Evolutionary conservation across 116 monocot species (phyloP), one percentile per base, ranked within the genome.

Genomic region (Zostera marina): DNA sequence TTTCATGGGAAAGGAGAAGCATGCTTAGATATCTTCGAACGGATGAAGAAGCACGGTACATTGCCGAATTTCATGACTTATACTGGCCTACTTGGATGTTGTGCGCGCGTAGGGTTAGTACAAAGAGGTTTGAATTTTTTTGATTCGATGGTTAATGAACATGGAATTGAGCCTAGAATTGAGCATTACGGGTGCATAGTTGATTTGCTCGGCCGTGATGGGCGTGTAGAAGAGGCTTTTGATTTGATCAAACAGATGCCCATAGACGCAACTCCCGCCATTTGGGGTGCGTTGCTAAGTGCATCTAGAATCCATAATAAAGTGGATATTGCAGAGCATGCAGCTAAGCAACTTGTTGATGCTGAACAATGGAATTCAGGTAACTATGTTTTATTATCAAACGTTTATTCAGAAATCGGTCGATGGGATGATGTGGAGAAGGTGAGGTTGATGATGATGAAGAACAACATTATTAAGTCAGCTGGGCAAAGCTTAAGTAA

Each of bases 111-210:
- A 2, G 81, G 73, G 7, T 15, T 73, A 59, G 70, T 70, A 1
- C 66, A 70, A 3, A 58, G 11, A 48, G 81, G 81, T 0, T 47
- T 59, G 11, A 60, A 61, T 9, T 47, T 70, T 26, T 81, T 81
- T 47, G 15, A 51, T 4, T 51, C 41, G 7, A 81, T 81, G 76
- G 24, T 22, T 6, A 44, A 14, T 8, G 67, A 60, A 9, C 41
- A 73, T 44, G 53, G 67, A 0, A 64, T 81, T 9, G 68, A 76
- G 57, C 66, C 73, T 14, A 22, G 24, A 25, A 12, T 70, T 20
- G 76, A 76, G 57, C 81, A 81, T 48, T 81, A 73, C 42, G 81
- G 81, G 14, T 77, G 81, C 47, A 70, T 76, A 73, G 76, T 81
- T 9, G 81, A 81, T 67, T 67, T 81, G 2, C 42, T 81, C 4